A percentile compares a stretch with the other conserved stretches of the same genome.
Evolutionary conservation across 2,329 filamentous ascomycete genomes (phyloP).

Genomic region (Lecanicillium sp.): DNA sequence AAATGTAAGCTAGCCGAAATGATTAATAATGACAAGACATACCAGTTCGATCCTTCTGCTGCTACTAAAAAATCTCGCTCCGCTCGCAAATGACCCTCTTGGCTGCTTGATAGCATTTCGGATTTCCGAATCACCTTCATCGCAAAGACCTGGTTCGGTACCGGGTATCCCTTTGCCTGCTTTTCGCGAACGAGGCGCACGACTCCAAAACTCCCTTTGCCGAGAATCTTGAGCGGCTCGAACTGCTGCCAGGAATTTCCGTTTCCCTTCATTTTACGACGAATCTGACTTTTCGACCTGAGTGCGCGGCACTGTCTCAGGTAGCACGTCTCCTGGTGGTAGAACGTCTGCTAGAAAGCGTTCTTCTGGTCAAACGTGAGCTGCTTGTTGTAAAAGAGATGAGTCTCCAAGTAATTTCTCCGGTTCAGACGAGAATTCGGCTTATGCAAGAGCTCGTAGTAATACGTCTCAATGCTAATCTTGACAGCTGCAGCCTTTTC

Average conservation of each 20-base stretch:
- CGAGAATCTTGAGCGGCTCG: constrained; percentile 73
- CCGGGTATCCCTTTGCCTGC: constrained; percentile 22
- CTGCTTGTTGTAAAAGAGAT: constrained; percentile 50
- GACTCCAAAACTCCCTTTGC: constrained; percentile 91
- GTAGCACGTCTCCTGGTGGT: constrained; percentile 63
- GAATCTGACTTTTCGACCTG: constrained; percentile 49
- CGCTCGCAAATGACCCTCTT: constrained; percentile 86
- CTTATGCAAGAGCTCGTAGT: constrained; percentile 59
- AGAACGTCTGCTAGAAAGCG: constrained; percentile 52
- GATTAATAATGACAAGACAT: constrained; percentile 19
- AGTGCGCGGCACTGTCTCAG: constrained; percentile 67
- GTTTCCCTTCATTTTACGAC: constrained; percentile 8
- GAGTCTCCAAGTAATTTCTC: constrained; percentile 32
- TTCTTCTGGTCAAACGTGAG: constrained; percentile 51
- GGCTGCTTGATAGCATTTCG: constrained; percentile 82
- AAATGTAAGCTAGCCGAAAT: neutral
- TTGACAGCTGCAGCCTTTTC: constrained; percentile 78
- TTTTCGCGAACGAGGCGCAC: constrained; percentile 78
- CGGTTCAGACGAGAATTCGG: constrained; percentile 29
- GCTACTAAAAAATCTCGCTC: constrained; percentile 89
- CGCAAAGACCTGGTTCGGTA: constrained; percentile 62
- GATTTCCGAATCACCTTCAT: constrained; percentile 98
- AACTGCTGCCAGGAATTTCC: constrained; percentile 42
- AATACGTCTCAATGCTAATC: constrained; percentile 79
- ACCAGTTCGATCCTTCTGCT: constrained; percentile 80